Percentiles rank a stretch among this genome's conserved stretches.
These are phyloP conservation scores for Trametes sanguinea DNA, from an alignment of 768 basidiomycete species.

Conservation along the genomic window DNA sequence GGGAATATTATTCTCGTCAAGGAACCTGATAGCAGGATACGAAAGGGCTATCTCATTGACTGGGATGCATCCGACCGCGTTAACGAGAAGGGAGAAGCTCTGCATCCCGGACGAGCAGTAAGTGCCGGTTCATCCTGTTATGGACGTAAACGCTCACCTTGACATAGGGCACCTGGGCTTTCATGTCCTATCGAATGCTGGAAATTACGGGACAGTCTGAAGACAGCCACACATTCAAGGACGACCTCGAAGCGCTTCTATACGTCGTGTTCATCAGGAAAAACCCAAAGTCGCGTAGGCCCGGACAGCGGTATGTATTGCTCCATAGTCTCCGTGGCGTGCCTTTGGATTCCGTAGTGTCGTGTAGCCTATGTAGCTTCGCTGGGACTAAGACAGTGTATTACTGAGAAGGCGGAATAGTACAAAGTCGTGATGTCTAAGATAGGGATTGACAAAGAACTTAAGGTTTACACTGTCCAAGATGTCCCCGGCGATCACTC, in stretches of 20 bases:
- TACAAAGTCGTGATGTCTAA: no score
- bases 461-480: no score
- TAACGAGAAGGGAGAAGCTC: background rate
- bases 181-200: conserved; percentile 9
- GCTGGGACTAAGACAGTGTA: no score
- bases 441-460: no score
- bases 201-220: background rate
- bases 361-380: no score
- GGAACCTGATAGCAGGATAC: background rate
- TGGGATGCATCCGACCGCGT: conserved; percentile 6
- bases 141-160: background rate
- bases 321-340: no score
- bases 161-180: conserved; percentile 12
- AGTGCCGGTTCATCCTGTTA: background rate
- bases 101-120: background rate
- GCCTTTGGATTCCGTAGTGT: no score
- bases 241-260: conserved; percentile 20
- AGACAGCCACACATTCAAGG: conserved; percentile 7
- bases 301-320: no score
- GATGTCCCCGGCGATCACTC: no score
- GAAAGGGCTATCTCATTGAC: conserved; percentile 10
- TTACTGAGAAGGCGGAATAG: no score
- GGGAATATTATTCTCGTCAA: conserved; percentile 10
- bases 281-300: no score
- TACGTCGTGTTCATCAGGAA: conserved; percentile 4